Evolutionary conservation across 176 grass and related monocot genomes (phyloP).

Genomic region (Musa schizocarpa): DNA sequence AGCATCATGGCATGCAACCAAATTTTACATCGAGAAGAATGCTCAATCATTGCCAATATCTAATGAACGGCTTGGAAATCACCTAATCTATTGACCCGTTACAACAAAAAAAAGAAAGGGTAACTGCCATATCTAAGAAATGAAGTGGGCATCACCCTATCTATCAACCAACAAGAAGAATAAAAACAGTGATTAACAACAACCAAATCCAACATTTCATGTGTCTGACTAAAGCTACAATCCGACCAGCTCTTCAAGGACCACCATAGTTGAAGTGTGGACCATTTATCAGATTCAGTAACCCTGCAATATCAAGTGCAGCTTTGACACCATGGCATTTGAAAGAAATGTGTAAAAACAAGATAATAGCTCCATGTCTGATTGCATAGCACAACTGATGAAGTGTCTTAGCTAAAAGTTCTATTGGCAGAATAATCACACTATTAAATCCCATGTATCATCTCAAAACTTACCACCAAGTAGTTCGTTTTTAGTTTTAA

Average conservation of each 20-base stretch:
- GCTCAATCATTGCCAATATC: background rate
- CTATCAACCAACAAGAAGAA: background rate
- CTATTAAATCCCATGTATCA: background rate
- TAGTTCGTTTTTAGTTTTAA: background rate
- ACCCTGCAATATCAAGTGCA: background rate
- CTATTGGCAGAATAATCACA: background rate
- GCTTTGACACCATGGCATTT: background rate
- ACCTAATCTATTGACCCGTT: background rate
- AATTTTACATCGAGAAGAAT: background rate
- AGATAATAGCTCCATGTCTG: background rate
- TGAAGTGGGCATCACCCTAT: background rate
- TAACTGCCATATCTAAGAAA: background rate
- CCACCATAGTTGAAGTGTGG: background rate
- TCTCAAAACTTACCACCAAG: background rate
- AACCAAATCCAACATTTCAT: background rate
- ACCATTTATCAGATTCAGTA: constrained; percentile 5
- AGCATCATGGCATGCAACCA: no score
- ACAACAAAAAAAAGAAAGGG: background rate
- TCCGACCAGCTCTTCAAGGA: background rate
- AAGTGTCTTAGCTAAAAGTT: background rate
- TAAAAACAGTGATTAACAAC: background rate
- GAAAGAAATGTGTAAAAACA: background rate
- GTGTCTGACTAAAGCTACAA: background rate
- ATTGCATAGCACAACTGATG: background rate
- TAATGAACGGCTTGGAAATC: background rate